phyloP scores from a whole-genome alignment of 768 basidiomycete genomes.

The Gloeophyllum trabeum region DNA sequence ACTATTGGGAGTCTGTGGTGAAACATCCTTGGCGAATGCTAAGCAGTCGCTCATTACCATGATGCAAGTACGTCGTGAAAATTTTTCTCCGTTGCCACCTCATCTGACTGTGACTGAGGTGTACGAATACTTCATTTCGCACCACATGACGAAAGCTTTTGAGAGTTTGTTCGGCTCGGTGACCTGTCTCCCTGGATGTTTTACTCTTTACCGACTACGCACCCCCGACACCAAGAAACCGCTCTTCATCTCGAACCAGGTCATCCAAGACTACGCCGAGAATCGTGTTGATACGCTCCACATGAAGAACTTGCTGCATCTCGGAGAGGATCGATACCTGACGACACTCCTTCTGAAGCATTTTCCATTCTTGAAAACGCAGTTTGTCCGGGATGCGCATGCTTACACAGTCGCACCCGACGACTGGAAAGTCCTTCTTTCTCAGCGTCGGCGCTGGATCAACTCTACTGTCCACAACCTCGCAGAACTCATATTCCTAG shows the following conservation, averaged over 20 bases:
- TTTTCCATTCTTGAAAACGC: conserved; percentile 90
- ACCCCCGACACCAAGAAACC: conserved; percentile 95
- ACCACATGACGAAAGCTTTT: conserved; percentile 98
- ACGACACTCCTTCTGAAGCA: conserved; percentile 94
- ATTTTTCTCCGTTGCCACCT: neutral
- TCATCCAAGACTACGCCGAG: conserved; percentile 90
- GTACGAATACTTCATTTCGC: conserved; percentile 98
- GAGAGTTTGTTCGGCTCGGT: conserved; percentile 95
- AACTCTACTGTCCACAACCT: conserved; percentile 98
- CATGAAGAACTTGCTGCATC: conserved; percentile 96
- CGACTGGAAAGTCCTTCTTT: conserved; percentile 87
- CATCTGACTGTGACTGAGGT: conserved; percentile 34
- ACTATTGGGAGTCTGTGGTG: conserved; percentile 89
- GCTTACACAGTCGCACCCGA: conserved; percentile 94
- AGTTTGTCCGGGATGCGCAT: conserved; percentile 89
- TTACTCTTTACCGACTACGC: conserved; percentile 91
- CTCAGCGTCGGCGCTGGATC: conserved; percentile 98
- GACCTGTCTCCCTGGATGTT: conserved; percentile 98
- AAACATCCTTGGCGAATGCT: conserved; percentile 85
- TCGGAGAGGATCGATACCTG: conserved; percentile 98
- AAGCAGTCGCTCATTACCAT: conserved; percentile 94
- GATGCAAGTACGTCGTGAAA: conserved; percentile 62
- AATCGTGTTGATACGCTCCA: conserved; percentile 95
- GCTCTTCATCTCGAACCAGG: conserved; percentile 79
- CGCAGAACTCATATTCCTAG: conserved; percentile 84